Evolutionary conservation across 225 moss, liverwort and hornwort species (phyloP), one percentile per base, ranked within the genome.

Genomic region (Neckera pumila): DNA sequence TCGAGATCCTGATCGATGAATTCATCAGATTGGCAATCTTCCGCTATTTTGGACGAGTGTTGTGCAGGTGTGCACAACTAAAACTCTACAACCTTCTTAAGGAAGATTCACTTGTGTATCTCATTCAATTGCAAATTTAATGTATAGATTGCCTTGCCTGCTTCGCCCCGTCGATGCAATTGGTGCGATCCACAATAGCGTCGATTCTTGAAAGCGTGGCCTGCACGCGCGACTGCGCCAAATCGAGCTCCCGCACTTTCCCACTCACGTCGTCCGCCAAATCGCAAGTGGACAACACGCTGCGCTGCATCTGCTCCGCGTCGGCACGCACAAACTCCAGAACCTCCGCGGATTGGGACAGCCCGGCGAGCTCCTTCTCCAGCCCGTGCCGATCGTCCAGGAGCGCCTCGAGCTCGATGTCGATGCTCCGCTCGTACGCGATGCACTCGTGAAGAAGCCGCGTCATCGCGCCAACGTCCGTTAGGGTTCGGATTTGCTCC

Each of bases 181-280:
- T 95, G 25, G 96, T 96, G 51, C 98, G 95, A 85, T 98, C 97
- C 30, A 95, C 98, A 57, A 97, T 98, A 33, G 94, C 97, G 66
- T 97, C 97, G 34, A 98, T 98, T 84, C 93, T 91, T 49, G 88
- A 84, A 57, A 98, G 91, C 18, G 97, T 97, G n/a, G 96, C 91
- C 85, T 95, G 95, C 76, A 98, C 98, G 14, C 97, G 95, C 45
- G 97, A 98, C 87, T 98, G 97, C 47, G 98, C 95, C 86, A 97
- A 89, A 89, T 98, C 98, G 51, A 98, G 93, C 93, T 98, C 96
- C 74, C 96, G 88, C 11, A 98, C 98, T 86, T 98, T 97, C 16
- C 95, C 97, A 70, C 97, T 97, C 71, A 98, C 98, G 73, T 96
- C 95, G 85, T 98, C 98, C 75, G 96, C 98, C 58, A 97, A 90